Base-by-base conservation (phyloP, 768 basidiomycete species). In the Suillus subluteus region DNA sequence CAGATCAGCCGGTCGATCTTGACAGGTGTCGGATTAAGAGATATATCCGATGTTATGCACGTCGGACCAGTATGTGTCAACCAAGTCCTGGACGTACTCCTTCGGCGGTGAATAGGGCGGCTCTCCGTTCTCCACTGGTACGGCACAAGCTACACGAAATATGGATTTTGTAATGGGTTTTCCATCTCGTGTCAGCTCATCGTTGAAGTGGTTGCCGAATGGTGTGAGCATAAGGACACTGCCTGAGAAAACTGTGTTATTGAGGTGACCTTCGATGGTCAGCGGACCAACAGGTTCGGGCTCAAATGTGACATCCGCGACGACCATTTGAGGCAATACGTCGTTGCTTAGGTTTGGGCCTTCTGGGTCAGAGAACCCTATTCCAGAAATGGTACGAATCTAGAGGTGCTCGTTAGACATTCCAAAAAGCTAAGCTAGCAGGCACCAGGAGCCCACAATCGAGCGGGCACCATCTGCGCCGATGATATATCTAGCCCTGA, bases 391-490 rank as follows among this genome's bases (percentile, higher is more conserved):
- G 23, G 78, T 70, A 55, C 86, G 84, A 30, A 86, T 71, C 85
- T 87, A 63, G 2, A 58, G 18, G 35, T 11, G 21, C 12, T n/a
- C 12, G 12, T 58, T 12, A 37, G 12, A 58, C 48, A 38, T 62
- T 18, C 13, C 35, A 18, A 35, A 44, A 63, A 67, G 32, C 12
- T 59, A 55, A 48, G 9, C 32, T 15, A 35, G 58, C 7, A 6
- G 9, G 48, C 18, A 30, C 63, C 12, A 11, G 70, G 11, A 23
- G 23, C 79, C 58, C 68, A 86, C 85, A 37, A 70, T 68, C 0
- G 86, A 87, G 64, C 72, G 78, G 3, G 83, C 74, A 3, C 86
- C 86, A 69, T 87, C 86, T 6, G 86, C 84, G 30, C 83, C 85
- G 44, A 87, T 70, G 6, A 86, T 80, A 70, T 84, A 86, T 41